Conservation (phyloP, 106 monocot genomes). For the Dactylorhiza incarnata region DNA sequence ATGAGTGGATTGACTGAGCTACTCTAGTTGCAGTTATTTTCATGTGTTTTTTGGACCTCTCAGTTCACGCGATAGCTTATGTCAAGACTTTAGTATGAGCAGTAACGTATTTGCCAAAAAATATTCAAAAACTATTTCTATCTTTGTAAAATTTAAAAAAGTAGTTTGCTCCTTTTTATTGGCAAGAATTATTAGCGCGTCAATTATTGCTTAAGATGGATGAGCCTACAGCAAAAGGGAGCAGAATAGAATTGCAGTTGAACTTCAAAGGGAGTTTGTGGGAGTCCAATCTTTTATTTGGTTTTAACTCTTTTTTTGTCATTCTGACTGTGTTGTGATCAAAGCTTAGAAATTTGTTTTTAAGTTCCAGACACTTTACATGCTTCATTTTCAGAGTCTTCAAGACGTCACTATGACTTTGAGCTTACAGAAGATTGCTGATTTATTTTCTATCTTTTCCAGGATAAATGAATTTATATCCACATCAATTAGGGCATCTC, state of each 20-base stretch:
- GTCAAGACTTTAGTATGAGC: too few species aligned
- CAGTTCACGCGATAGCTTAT: neutral
- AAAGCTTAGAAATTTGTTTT: neutral
- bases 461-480: constrained; percentile 57
- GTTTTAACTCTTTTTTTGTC: neutral
- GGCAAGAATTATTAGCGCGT: too few species aligned
- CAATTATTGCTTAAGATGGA: too few species aligned
- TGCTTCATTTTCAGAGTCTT: neutral
- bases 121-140: too few species aligned
- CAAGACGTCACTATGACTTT: neutral
- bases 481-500: constrained; percentile 39
- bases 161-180: neutral
- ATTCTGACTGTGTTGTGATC: neutral
- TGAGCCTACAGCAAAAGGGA: neutral
- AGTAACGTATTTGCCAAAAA: too few species aligned
- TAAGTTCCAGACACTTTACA: neutral
- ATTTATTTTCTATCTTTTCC: constrained; percentile 9
- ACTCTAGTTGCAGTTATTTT: neutral
- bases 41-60: neutral
- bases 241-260: neutral
- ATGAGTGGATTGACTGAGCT: neutral
- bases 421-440: neutral
- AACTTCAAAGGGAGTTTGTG: neutral
- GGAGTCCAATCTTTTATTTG: neutral
- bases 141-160: neutral